Evolutionary conservation across 345 rosid species (phyloP).

Genomic region (Lagerstroemia speciosa): DNA sequence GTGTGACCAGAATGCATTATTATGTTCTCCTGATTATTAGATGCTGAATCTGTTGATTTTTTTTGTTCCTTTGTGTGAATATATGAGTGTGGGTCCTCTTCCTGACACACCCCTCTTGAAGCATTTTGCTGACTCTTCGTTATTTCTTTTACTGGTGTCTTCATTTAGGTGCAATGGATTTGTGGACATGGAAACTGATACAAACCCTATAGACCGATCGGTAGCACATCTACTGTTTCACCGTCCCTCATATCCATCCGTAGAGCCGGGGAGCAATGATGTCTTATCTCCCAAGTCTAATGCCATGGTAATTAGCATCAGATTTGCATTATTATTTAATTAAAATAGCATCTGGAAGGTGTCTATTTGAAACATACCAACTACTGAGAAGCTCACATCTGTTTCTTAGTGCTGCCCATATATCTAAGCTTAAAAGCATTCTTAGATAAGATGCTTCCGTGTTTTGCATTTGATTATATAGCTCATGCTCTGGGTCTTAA

Average conservation of each 20-base stretch:
- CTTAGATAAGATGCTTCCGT: background rate
- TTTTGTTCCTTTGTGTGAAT: background rate
- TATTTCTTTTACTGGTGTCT: background rate
- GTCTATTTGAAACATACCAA: background rate
- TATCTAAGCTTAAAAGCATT: background rate
- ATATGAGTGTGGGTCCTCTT: background rate
- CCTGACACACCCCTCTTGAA: background rate
- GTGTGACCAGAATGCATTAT: background rate
- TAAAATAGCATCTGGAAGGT: background rate
- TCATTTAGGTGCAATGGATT: conserved; percentile 47
- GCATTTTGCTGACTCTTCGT: background rate
- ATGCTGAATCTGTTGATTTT: background rate
- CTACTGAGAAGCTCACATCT: too few relatives aligned
- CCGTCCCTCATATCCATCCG: conserved; percentile 61
- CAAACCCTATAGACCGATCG: conserved; percentile 91
- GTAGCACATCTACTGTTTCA: conserved; percentile 87
- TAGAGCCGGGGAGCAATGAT: conserved; percentile 27
- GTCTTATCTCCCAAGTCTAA: conserved; percentile 33
- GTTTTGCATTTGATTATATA: background rate
- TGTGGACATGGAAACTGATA: conserved; percentile 75
- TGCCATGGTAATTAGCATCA: conserved; percentile 30
- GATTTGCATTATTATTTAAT: background rate
- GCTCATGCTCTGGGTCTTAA: conserved; percentile 1
- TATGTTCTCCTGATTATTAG: background rate
- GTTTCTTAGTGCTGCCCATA: too few relatives aligned